Conservation (phyloP, 805 yeast genomes). For the Wickerhamomyces silvicola region DNA sequence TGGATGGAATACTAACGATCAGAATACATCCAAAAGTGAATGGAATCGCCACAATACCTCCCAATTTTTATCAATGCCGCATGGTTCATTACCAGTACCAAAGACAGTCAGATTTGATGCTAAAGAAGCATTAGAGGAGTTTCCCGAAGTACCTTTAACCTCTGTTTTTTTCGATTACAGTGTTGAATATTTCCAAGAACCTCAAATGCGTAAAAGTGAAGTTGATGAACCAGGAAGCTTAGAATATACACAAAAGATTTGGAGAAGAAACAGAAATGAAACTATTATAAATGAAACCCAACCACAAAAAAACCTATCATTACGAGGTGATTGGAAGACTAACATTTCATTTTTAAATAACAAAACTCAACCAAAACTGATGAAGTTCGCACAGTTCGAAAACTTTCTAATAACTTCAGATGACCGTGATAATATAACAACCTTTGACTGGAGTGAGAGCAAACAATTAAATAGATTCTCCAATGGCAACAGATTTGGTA, state of each 20-base stretch:
- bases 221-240: conserved; percentile 89
- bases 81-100: conserved; percentile 46
- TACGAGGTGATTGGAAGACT: conserved; percentile 81
- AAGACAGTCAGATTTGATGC: conserved; percentile 47
- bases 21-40: conserved; percentile 11
- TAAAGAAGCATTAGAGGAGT: conserved; percentile 15
- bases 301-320: conserved; percentile 75
- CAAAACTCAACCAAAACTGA: conserved; percentile 69
- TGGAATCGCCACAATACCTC: conserved; percentile 2
- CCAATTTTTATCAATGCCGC: conserved; percentile 16
- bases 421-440: conserved; percentile 74
- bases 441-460: conserved; percentile 80
- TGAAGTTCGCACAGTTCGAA: conserved; percentile 88
- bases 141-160: conserved; percentile 40
- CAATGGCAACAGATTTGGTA: conserved; percentile 81
- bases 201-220: conserved; percentile 83
- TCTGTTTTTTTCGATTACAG: conserved; percentile 69
- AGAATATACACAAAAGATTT: conserved; percentile 70
- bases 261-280: conserved; percentile 91
- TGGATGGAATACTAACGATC: conserved; percentile 18
- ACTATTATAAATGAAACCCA: conserved; percentile 82
- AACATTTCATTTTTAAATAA: conserved; percentile 55
- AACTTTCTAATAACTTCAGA: conserved; percentile 73
- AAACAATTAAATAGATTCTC: conserved; percentile 61
- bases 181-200: conserved; percentile 91